Percentiles rank a stretch among this genome's conserved stretches.
phyloP scores from a whole-genome alignment of 257 asterid species.

The Solanum ossicruentum region DNA sequence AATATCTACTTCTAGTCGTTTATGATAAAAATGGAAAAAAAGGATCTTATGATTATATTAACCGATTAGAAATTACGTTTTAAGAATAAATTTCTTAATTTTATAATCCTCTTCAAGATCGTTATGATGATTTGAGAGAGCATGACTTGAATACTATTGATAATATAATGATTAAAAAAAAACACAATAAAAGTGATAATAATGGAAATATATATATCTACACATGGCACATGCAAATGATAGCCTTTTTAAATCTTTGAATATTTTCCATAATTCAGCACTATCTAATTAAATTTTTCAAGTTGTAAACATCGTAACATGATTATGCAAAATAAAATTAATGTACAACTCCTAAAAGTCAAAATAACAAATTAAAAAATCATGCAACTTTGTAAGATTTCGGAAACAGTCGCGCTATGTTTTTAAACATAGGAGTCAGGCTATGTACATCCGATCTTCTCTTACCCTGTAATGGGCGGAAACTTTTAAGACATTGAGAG shows the following conservation, averaged over 20 bases:
- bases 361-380: neutral
- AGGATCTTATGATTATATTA: neutral
- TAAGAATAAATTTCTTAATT: neutral
- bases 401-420: no score
- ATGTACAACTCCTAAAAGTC: neutral
- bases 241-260: neutral
- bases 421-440: no score
- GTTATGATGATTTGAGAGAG: neutral
- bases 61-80: neutral
- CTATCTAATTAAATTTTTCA: neutral
- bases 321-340: neutral
- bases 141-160: no score
- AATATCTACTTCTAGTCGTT: neutral
- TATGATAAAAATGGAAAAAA: neutral
- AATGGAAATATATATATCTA: neutral
- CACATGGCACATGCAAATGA: neutral
- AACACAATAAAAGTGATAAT: neutral
- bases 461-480: no score
- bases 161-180: neutral
- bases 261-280: neutral
- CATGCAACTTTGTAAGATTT: neutral
- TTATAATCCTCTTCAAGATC: neutral
- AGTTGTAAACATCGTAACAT: neutral
- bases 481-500: no score
- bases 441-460: no score